Evolutionary conservation across 257 asterid species (phyloP), one percentile per base, ranked within the genome.

Genomic region (Eustoma russellianum): DNA sequence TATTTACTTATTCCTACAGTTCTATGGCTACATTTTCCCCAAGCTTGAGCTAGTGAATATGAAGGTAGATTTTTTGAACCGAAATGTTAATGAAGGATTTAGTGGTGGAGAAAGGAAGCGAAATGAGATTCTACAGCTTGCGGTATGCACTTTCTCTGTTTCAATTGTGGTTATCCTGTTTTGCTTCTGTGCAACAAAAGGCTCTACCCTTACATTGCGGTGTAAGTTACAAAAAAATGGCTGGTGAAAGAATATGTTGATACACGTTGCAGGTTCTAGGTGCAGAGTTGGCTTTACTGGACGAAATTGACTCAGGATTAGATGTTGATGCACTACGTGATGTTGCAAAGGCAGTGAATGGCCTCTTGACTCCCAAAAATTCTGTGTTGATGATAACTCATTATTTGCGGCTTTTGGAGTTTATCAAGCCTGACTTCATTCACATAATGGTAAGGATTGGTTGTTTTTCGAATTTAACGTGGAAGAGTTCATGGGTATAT

Each of bases 51-150:
- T 79, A 14, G 89, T 88, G 70, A 85, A 88, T 66, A 93, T 88
- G 99, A 88, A 92, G 77, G 68, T 70, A 41, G 96, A 93, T 55
- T 78, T 84, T 62, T 70, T 93, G 68, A 85, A 93, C 76, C 71
- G 97, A 78, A 88, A 93, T 63, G 99, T 93, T 60, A 93, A 93
- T 70, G 96, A 85, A 83, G 97, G 97, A 65, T 93, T 93, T 64
- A 93, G 97, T 47, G 99, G 99, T 43, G 99, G 99, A 68, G 99
- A 93, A 79, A 88, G 69, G 80, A 93, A 93, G 77, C 95, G 99
- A 57, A 93, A 93, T 63, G 97, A 93, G 79, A 88, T 93, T 64
- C 68, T 93, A 61, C 99, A 93, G 67, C 94, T 93, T 55, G 96
- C 92, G 82, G 99, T 93, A 82, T 56, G 62, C 18, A 17, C 43